Evolutionary conservation across 768 basidiomycete species (phyloP).

Genomic region (Tricholoma sp.): DNA sequence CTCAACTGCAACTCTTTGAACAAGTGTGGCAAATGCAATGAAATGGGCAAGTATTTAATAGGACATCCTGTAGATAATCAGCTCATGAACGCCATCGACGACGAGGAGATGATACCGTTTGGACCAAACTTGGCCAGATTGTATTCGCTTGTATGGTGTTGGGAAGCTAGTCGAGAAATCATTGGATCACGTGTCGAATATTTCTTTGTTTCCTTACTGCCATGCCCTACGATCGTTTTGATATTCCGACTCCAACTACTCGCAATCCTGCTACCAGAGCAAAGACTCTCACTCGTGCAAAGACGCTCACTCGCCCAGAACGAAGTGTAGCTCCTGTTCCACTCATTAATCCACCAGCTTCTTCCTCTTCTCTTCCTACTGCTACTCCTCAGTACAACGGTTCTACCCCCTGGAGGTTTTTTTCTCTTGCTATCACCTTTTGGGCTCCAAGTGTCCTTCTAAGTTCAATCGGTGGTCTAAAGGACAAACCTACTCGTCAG

Average conservation of each 20-base stretch:
- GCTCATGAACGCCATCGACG: background rate
- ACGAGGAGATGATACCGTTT: slow-evolving; percentile 20
- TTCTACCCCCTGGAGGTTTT: slow-evolving; percentile 72
- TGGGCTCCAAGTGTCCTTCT: slow-evolving; percentile 87
- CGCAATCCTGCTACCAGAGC: slow-evolving; percentile 49
- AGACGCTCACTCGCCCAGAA: slow-evolving; percentile 96
- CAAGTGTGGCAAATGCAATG: slow-evolving; percentile 55
- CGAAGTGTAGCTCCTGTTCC: slow-evolving; percentile 91
- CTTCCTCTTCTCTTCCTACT: slow-evolving; percentile 27
- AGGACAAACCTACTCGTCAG: slow-evolving; percentile 70
- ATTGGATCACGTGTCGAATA: background rate
- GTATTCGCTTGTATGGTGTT: slow-evolving; percentile 71
- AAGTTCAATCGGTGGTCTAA: slow-evolving; percentile 70
- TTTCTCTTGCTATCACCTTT: slow-evolving; percentile 75
- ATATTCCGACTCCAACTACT: slow-evolving; percentile 67
- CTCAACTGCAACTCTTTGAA: slow-evolving; percentile 46
- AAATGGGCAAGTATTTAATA: slow-evolving; percentile 55
- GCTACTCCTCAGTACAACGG: slow-evolving; percentile 31
- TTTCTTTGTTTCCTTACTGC: slow-evolving; percentile 6
- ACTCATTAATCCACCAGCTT: slow-evolving; percentile 78
- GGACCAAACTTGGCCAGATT: slow-evolving; percentile 62
- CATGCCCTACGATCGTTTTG: slow-evolving; percentile 42
- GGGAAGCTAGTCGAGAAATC: slow-evolving; percentile 56
- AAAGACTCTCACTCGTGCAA: slow-evolving; percentile 76
- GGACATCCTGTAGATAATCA: slow-evolving; percentile 43